Evolutionary conservation across 495 filamentous ascomycete genomes (phyloP).

Genomic region (Chaetomium cochliodes): DNA sequence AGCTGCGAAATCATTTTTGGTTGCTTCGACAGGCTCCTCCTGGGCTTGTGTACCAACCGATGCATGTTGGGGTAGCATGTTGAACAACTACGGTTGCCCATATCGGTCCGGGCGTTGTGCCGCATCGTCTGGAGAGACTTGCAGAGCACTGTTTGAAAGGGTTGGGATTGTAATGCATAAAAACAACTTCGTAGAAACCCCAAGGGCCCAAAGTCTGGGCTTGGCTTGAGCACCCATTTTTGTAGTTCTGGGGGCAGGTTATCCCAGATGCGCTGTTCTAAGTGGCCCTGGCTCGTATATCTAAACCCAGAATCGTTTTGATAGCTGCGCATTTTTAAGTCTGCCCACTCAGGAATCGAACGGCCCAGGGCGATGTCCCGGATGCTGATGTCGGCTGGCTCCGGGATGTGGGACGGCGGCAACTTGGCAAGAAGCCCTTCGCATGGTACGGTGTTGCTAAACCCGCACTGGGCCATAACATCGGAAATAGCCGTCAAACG

Average conservation of each 20-base stretch:
- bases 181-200: not conserved
- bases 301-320: not conserved
- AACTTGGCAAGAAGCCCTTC: not conserved
- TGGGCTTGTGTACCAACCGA: not conserved
- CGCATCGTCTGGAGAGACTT: not conserved
- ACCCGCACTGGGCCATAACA: not conserved
- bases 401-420: not conserved
- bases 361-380: not conserved
- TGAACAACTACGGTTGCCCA: not conserved
- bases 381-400: not conserved
- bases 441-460: not conserved
- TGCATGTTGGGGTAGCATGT: not conserved
- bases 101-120: not conserved
- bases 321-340: not conserved
- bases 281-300: not conserved
- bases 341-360: not conserved
- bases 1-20: too few relatives aligned
- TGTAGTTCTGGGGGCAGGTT: not conserved
- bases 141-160: not conserved
- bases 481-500: not conserved
- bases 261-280: not conserved
- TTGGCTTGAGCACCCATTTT: not conserved
- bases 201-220: not conserved
- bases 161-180: not conserved
- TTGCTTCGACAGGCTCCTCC: too few relatives aligned